phyloP scores from a whole-genome alignment of 192 early-diverging fungal species.

The Linnemannia zychae region DNA sequence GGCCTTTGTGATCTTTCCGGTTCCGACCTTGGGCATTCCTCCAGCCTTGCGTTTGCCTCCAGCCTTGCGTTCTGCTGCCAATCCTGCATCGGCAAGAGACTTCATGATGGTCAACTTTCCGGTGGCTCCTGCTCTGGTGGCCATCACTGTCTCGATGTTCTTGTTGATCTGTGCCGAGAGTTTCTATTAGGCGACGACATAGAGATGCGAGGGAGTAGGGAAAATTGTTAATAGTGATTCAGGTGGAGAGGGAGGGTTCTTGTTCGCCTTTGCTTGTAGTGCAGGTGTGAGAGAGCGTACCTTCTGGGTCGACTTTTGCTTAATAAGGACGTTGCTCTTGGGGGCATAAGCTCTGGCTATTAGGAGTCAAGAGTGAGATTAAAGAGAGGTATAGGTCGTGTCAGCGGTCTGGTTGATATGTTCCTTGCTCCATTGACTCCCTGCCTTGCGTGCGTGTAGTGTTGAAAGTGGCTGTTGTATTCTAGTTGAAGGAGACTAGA shows the following conservation, averaged over 20 bases:
- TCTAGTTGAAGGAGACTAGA: too few relatives aligned
- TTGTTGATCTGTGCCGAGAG: slow-evolving; percentile 66
- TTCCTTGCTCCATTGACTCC: too few relatives aligned
- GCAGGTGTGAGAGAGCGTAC: neutral
- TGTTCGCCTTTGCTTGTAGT: neutral
- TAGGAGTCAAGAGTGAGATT: neutral
- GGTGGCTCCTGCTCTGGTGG: slow-evolving; percentile 76
- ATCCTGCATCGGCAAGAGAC: slow-evolving; percentile 68
- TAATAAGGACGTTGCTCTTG: slow-evolving; percentile 54
- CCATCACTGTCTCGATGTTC: slow-evolving; percentile 75
- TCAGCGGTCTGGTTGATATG: neutral
- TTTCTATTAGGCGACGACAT: slow-evolving; percentile 55
- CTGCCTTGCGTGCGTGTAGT: too few relatives aligned
- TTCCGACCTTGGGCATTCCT: slow-evolving; percentile 48
- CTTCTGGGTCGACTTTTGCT: slow-evolving; percentile 53
- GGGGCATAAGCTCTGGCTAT: slow-evolving; percentile 48
- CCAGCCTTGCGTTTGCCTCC: slow-evolving; percentile 65
- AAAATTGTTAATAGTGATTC: too few relatives aligned
- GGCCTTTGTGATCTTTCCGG: slow-evolving; percentile 40
- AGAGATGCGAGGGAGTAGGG: too few relatives aligned
- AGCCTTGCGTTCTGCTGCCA: slow-evolving; percentile 61
- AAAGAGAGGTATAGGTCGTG: neutral
- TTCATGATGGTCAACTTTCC: slow-evolving; percentile 89
- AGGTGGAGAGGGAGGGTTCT: too few relatives aligned
- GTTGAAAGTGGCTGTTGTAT: neutral